A percentile compares a stretch with the other conserved stretches of the same genome.
Evolutionary conservation across 75 land plant species (phyloP).

Genomic region (Azolla pinnata): DNA sequence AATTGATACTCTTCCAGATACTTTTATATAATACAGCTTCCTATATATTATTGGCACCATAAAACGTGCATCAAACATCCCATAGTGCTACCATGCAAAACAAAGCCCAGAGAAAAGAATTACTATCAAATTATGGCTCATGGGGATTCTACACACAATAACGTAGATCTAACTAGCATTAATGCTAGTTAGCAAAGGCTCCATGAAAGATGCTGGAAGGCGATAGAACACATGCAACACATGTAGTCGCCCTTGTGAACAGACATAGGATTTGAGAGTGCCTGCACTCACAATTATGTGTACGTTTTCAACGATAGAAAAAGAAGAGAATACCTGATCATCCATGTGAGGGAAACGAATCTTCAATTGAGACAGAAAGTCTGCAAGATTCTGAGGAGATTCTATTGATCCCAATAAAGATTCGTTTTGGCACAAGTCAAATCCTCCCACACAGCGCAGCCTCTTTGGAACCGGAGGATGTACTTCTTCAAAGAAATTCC

Average conservation of each 20-base stretch:
- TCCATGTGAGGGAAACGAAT: slow-evolving; percentile 67
- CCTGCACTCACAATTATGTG: neutral
- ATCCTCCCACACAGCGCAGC: slow-evolving; percentile 37
- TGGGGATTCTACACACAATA: neutral
- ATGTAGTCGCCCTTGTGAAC: too few relatives aligned
- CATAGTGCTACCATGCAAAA: too few relatives aligned
- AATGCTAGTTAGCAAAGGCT: neutral
- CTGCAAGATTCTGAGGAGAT: neutral
- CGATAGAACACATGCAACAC: neutral
- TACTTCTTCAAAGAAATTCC: slow-evolving; percentile 58
- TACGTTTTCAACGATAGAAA: neutral
- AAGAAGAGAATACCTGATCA: slow-evolving; percentile 24
- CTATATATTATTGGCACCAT: neutral
- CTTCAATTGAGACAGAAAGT: slow-evolving; percentile 28
- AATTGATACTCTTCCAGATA: neutral
- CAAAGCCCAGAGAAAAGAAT: neutral
- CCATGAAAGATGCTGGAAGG: neutral
- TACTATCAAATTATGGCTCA: too few relatives aligned
- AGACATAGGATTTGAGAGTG: too few relatives aligned
- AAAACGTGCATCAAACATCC: neutral
- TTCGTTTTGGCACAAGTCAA: slow-evolving; percentile 20
- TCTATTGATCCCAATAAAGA: slow-evolving; percentile 4
- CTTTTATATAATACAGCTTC: neutral
- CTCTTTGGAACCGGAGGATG: slow-evolving; percentile 42
- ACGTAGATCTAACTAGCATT: neutral